Conservation (phyloP, 106 monocot genomes). For the Hemerocallis citrina region DNA sequence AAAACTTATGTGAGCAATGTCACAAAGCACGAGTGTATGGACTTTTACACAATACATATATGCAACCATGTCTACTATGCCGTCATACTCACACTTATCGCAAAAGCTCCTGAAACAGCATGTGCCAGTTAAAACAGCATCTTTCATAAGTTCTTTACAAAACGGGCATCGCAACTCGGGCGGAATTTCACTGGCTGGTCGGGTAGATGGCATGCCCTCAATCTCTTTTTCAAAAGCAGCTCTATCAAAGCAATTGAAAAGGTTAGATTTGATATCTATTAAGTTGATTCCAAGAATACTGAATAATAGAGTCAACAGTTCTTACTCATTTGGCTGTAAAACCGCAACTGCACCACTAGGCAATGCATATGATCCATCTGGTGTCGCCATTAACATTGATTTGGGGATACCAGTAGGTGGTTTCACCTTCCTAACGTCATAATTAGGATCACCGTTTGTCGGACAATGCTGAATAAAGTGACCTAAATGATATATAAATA, state of each 20-base stretch:
- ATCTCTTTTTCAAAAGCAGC: constrained; percentile 98
- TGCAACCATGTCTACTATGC: too few relatives aligned
- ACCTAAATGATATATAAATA: constrained; percentile 27
- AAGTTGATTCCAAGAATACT: neutral
- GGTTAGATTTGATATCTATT: neutral
- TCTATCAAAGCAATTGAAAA: constrained; percentile 18
- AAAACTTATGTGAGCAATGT: too few relatives aligned
- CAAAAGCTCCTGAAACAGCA: constrained; percentile 98
- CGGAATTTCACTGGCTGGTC: constrained; percentile 67
- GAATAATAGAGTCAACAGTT: neutral
- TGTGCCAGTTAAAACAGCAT: constrained; percentile 95
- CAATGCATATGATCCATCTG: constrained; percentile 94
- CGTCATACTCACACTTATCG: constrained; percentile 73
- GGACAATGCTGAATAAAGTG: constrained; percentile 99
- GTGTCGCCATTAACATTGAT: constrained; percentile 88
- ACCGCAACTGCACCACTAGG: constrained; percentile 96
- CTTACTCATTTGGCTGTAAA: constrained; percentile 93
- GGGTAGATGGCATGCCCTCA: constrained; percentile 80
- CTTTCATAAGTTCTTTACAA: constrained; percentile 97
- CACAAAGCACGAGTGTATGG: too few relatives aligned
- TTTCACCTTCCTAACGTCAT: constrained; percentile 71
- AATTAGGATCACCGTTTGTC: constrained; percentile 93
- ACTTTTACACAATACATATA: too few relatives aligned
- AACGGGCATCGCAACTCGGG: constrained; percentile 82
- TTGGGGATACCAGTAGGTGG: constrained; percentile 95